A percentile compares a stretch with the other conserved stretches of the same genome.
These are phyloP conservation scores for Fusarium hainanense DNA, from an alignment of 2,329 filamentous ascomycete genomes.

Conservation along the genomic window DNA sequence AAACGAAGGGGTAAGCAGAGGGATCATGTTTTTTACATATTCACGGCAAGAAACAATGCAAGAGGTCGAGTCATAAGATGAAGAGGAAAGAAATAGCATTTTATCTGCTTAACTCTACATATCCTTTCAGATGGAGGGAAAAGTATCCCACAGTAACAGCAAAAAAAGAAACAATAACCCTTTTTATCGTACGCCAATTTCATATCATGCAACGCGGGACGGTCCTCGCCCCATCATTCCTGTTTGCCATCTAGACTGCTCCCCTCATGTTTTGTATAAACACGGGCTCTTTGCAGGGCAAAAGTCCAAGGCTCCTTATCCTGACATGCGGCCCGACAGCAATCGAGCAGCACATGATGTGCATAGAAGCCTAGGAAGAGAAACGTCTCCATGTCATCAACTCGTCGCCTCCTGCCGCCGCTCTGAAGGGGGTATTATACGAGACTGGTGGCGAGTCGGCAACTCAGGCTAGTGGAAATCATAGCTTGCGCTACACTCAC, in stretches of 20 bases:
- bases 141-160: conserved; percentile 20
- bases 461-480: conserved; percentile 19
- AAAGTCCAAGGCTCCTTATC: conserved; percentile 61
- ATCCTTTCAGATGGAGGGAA: conserved; percentile 24
- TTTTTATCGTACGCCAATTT: conserved; percentile 58
- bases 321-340: conserved; percentile 50
- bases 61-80: background rate
- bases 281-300: conserved; percentile 45
- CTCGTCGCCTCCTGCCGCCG: conserved; percentile 20
- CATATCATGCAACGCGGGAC: conserved; percentile 62
- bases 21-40: background rate
- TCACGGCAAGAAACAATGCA: background rate
- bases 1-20: background rate
- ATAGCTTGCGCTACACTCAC: conserved; percentile 58
- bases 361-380: conserved; percentile 19
- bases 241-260: conserved; percentile 42
- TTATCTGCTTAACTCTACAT: conserved; percentile 41
- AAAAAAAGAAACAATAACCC: conserved; percentile 41
- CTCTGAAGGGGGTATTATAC: conserved; percentile 43
- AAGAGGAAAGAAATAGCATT: conserved; percentile 26
- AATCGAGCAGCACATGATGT: conserved; percentile 37
- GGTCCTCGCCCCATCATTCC: conserved; percentile 63
- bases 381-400: conserved; percentile 24
- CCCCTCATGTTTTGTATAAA: conserved; percentile 29
- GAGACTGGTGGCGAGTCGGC: conserved; percentile 25